Conservation (phyloP, 495 filamentous ascomycete species). For the Neurospora sp. region DNA sequence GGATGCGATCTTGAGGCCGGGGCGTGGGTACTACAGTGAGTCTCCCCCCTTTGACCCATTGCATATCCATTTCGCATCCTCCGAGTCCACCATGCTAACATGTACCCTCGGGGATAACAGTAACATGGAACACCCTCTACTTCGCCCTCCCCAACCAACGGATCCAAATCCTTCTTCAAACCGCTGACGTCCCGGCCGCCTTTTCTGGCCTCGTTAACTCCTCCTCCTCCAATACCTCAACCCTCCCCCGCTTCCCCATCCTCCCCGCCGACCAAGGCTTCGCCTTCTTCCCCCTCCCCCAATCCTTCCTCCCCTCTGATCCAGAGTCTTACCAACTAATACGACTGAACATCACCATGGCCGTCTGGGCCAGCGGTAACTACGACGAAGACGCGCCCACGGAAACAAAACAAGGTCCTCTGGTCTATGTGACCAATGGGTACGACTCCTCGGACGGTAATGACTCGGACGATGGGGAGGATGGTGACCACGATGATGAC, state of each 20-base stretch:
- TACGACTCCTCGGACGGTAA: background rate
- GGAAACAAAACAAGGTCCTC: background rate
- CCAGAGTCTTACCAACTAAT: background rate
- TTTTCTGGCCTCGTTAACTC: background rate
- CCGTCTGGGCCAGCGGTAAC: background rate
- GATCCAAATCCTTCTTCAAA: background rate
- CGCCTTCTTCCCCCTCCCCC: background rate
- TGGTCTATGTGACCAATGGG: slow-evolving; percentile 1
- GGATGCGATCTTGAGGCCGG: slow-evolving; percentile 13
- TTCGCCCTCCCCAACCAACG: slow-evolving; percentile 6
- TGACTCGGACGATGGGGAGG: background rate
- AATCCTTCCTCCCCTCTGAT: slow-evolving; percentile 11
- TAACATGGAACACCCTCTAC: slow-evolving; percentile 20
- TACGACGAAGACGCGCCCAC: background rate
- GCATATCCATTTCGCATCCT: too few relatives aligned
- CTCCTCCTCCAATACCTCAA: background rate
- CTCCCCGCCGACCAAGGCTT: background rate
- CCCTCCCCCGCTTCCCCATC: slow-evolving; percentile 18
- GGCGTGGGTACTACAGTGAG: slow-evolving; percentile 22
- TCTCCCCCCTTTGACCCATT: too few relatives aligned
- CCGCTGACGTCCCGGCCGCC: slow-evolving; percentile 5
- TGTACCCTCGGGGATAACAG: too few relatives aligned
- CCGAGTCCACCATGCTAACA: too few relatives aligned
- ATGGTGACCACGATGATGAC: background rate
- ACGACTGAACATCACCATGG: background rate